Conservation (phyloP, 1,284 basidiomycete species). For the Sanghuangporus baumii region DNA sequence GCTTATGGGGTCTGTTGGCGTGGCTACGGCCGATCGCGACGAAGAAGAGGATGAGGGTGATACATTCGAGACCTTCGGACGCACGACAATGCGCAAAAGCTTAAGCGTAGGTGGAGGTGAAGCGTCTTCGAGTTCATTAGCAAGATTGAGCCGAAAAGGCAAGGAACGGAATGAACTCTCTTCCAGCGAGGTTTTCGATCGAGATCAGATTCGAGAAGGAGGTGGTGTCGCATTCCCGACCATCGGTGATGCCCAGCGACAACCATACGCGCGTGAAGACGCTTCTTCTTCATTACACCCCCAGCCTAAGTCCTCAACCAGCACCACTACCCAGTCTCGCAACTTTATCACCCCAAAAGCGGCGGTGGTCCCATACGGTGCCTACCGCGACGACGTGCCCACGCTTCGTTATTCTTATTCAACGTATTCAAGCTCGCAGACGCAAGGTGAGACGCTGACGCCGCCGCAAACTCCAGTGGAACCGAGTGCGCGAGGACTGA, state of each 20-base stretch:
- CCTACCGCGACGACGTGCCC: slow-evolving; percentile 16
- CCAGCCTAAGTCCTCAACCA: background rate
- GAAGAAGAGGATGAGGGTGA: background rate
- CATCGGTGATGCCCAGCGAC: slow-evolving; percentile 1
- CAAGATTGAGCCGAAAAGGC: slow-evolving; percentile 2
- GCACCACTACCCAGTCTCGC: background rate
- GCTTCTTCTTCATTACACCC: background rate
- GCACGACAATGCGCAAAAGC: slow-evolving; percentile 8
- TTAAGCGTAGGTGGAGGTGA: slow-evolving; percentile 7
- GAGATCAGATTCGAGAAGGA: slow-evolving; percentile 3
- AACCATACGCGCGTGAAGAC: background rate
- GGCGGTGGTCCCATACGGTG: slow-evolving; percentile 2
- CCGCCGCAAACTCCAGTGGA: slow-evolving; percentile 31
- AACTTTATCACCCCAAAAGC: slow-evolving; percentile 6
- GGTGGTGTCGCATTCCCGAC: slow-evolving; percentile 7
- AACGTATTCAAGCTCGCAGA: slow-evolving; percentile 13
- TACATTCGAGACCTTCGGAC: slow-evolving; percentile 1
- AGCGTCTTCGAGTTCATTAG: background rate
- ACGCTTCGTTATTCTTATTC: slow-evolving; percentile 17
- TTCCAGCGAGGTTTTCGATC: background rate
- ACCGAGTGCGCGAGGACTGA: slow-evolving; percentile 28
- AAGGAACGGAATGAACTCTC: slow-evolving; percentile 5
- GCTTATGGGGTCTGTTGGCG: background rate
- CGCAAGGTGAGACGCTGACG: slow-evolving; percentile 12
- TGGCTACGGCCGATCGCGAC: background rate